Evolutionary conservation across 2,329 filamentous ascomycete species (phyloP).

Genomic region (Paraphoma sp.): DNA sequence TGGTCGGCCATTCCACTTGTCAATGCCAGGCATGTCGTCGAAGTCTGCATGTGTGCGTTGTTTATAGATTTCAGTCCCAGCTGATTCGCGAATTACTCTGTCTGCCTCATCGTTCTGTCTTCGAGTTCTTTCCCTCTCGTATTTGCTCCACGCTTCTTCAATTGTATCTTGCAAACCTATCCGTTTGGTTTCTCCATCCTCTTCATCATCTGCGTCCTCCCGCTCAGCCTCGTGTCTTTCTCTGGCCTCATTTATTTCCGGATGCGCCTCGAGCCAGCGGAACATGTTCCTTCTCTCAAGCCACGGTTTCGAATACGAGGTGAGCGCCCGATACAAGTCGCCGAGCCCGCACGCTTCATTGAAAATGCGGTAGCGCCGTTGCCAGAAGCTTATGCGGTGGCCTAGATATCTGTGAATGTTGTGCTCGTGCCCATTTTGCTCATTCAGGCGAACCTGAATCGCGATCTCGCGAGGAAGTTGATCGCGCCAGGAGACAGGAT

Average conservation of each 20-base stretch:
- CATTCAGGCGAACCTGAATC: slow-evolving; percentile 3
- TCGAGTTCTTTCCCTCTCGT: background rate
- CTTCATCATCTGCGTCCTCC: background rate
- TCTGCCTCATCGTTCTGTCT: background rate
- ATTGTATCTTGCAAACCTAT: background rate
- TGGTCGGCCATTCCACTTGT: background rate
- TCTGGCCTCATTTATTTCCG: background rate
- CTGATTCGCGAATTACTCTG: background rate
- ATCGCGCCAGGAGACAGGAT: slow-evolving; percentile 13
- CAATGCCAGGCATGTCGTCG: background rate
- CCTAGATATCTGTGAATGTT: slow-evolving; percentile 8
- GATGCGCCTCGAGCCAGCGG: background rate
- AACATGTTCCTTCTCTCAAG: background rate
- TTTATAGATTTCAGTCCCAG: background rate
- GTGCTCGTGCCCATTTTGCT: background rate
- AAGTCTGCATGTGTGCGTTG: background rate
- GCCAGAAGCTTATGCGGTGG: slow-evolving; percentile 3
- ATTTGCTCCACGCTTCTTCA: background rate
- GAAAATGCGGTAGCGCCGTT: slow-evolving; percentile 8
- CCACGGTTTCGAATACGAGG: background rate
- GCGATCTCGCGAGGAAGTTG: slow-evolving; percentile 11
- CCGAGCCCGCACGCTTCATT: slow-evolving; percentile 7
- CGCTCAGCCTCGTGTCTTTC: background rate
- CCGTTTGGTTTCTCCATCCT: background rate
- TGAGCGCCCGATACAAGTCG: background rate